Evolutionary conservation across 768 basidiomycete species (phyloP).

Genomic region (Suillus cothurnatus): DNA sequence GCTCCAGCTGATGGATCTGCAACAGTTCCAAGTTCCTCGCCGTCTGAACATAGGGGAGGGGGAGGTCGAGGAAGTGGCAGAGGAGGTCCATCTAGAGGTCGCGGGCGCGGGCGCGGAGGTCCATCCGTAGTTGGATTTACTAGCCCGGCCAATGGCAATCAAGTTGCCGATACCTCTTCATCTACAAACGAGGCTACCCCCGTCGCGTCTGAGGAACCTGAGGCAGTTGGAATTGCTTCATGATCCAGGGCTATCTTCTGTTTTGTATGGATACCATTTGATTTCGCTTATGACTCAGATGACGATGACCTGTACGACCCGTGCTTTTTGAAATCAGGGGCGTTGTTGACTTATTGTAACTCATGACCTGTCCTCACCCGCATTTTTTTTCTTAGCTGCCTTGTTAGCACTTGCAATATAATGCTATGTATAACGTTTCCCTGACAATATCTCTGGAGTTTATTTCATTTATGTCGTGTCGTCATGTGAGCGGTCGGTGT

Average conservation of each 20-base stretch:
- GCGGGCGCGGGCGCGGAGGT: conserved; percentile 40
- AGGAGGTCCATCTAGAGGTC: conserved; percentile 35
- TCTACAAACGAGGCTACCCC: neutral
- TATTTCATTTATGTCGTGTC: neutral
- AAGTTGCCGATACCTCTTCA: neutral
- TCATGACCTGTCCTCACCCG: conserved; percentile 2
- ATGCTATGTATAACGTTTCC: conserved; percentile 1
- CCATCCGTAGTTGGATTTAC: conserved; percentile 8
- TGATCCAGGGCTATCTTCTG: neutral
- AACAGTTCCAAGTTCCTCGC: conserved; percentile 13
- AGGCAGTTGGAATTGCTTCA: conserved; percentile 7
- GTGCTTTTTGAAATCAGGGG: conserved; percentile 6
- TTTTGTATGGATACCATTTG: conserved; percentile 6
- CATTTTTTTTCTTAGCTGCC: conserved; percentile 1
- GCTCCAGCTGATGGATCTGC: conserved; percentile 12
- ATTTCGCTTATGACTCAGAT: neutral
- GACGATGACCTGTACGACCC: neutral
- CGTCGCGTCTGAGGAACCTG: neutral
- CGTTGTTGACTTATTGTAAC: conserved; percentile 11
- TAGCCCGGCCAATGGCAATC: neutral
- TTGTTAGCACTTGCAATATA: neutral
- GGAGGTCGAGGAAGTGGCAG: conserved; percentile 35
- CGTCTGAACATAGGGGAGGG: conserved; percentile 22
- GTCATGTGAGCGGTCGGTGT: neutral
- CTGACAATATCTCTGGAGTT: neutral